Conservation (phyloP, 768 basidiomycete species). For the Phlegmacium glaucopus region DNA sequence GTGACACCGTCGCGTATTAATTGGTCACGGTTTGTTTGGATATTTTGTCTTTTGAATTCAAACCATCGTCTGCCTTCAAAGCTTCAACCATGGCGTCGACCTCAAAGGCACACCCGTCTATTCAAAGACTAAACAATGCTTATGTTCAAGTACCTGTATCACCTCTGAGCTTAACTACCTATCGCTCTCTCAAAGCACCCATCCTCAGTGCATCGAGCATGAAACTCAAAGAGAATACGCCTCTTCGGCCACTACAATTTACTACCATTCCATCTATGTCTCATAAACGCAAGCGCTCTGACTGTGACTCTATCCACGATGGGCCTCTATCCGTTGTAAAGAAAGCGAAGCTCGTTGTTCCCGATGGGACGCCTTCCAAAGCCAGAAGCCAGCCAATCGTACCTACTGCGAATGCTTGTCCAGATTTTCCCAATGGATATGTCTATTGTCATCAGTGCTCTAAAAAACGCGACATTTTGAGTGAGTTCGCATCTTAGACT, state of each 20-base stretch:
- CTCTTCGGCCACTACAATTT: constrained; percentile 24
- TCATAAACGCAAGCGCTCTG: constrained; percentile 50
- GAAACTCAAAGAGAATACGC: constrained; percentile 47
- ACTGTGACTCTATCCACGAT: constrained; percentile 26
- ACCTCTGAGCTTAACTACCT: constrained; percentile 30
- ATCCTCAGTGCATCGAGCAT: constrained; percentile 22
- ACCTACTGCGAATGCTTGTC: constrained; percentile 27
- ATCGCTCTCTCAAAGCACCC: constrained; percentile 16
- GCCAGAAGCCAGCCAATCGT: constrained; percentile 19
- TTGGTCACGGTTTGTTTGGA: constrained; percentile 18
- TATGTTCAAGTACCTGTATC: constrained; percentile 61
- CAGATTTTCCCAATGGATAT: constrained; percentile 38
- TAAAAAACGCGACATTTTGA: constrained; percentile 50
- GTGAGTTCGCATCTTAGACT: constrained; percentile 30
- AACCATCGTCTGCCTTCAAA: constrained; percentile 14
- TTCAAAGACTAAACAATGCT: constrained; percentile 39
- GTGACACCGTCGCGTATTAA: constrained; percentile 30
- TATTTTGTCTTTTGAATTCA: constrained; percentile 17
- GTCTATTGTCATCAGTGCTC: constrained; percentile 74
- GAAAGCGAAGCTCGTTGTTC: constrained; percentile 26
- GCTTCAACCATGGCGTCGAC: constrained; percentile 27
- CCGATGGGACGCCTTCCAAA: constrained; percentile 18
- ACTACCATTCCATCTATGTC: constrained; percentile 23
- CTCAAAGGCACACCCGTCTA: constrained; percentile 17
- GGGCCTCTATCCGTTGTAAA: constrained; percentile 21